Base-by-base conservation (phyloP, 371 early-diverging fungal genomes). In the Aphelidium insulamus region DNA sequence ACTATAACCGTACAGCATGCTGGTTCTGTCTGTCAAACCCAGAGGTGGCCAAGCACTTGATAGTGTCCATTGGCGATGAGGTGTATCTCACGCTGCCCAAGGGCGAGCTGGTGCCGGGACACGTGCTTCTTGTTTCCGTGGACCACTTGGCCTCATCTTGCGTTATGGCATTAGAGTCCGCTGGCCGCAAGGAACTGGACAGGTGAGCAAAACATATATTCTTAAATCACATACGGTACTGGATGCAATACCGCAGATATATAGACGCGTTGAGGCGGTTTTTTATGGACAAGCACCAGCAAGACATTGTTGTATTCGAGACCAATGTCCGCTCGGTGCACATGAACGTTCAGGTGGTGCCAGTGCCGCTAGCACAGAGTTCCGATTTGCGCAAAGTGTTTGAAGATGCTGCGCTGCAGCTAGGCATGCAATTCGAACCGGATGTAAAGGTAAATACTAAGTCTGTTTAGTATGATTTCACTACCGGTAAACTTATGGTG, bases 11-110 rank as follows among this genome's bases (percentile, higher is more conserved):
- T n/a, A n/a, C n/a, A n/a, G n/a, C 67, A 1, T 85, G 86, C 45
- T 85, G 86, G 86, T 85, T 85, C 52, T 85, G 86, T 43, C 52
- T 81, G 23, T 57, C 76, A 5, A 78, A 77, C 37, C 77, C 78
- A 0, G 65, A 70, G 25, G 46, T 75, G 4, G 75, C 72, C 36
- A 74, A 72, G 48, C 81, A 82, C 41, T 47, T 85, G 36, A 67
- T 85, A 38, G 63, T 71, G 4, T 61, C 70, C 5, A 66, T 82
- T 47, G 76, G 73, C 2, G 43, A 45, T 2, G 71, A 73, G 31
- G 45, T 65, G n/a, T 85, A 82, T 39, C 33, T 67, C 30, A 62
- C 81, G 8, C 41, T 74, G 26, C 72, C 82, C 9, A 80, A 80
- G 48, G 86, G 86, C 8, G 62, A 63, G 8, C 45, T 77, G 5